A percentile compares a stretch with the other conserved stretches of the same genome.
Conservation (phyloP, 1,139 yeast genomes). For the Kodamaea suecica region DNA sequence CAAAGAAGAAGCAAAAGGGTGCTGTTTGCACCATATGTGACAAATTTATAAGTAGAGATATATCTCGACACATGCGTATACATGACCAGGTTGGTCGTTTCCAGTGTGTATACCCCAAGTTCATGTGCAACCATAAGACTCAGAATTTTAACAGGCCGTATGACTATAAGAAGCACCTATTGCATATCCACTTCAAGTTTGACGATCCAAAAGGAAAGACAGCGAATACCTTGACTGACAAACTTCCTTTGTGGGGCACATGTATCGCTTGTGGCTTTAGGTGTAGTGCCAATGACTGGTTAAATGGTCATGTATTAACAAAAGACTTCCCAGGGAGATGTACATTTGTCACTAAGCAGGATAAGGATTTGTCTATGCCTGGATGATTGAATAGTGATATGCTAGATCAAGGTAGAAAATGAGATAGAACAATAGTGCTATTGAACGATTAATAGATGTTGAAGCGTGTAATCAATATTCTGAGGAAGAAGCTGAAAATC, state of each 20-base stretch:
- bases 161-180: constrained; percentile 46
- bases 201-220: constrained; percentile 45
- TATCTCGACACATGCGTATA: constrained; percentile 45
- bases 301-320: constrained; percentile 40
- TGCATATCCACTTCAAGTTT: constrained; percentile 44
- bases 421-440: no score
- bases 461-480: no score
- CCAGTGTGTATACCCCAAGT: constrained; percentile 44
- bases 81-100: constrained; percentile 49
- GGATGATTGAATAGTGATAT: no score
- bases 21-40: constrained; percentile 42
- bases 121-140: constrained; percentile 43
- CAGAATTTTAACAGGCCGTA: constrained; percentile 48
- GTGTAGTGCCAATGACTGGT: constrained; percentile 39
- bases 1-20: constrained; percentile 31
- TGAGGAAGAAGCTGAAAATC: no score
- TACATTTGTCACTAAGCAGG: background rate
- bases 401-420: no score
- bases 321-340: constrained; percentile 14
- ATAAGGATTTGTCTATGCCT: background rate
- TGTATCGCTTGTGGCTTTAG: constrained; percentile 41
- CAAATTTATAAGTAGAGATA: constrained; percentile 43
- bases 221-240: constrained; percentile 44
- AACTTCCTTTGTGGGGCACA: constrained; percentile 37
- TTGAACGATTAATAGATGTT: no score